These are phyloP conservation scores for Amanita pseudoporphyria DNA, from an alignment of 768 basidiomycete genomes.

Conservation along the genomic window DNA sequence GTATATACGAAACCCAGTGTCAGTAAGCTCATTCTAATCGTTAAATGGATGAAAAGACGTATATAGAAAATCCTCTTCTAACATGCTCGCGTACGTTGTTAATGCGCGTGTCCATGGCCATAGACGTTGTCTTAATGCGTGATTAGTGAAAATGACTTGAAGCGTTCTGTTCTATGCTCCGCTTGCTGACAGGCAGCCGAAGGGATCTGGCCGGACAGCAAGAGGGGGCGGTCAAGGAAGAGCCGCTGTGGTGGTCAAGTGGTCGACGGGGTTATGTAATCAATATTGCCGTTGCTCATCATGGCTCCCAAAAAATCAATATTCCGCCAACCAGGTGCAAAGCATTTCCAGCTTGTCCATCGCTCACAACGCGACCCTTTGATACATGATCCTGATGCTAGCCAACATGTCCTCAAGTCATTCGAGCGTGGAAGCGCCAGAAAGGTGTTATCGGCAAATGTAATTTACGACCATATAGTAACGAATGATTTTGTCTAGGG, in stretches of 20 bases:
- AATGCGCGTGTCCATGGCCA: constrained; percentile 37
- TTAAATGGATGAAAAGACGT: constrained; percentile 39
- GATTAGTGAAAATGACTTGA: constrained; percentile 19
- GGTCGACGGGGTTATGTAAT: constrained; percentile 27
- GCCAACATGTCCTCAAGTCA: constrained; percentile 80
- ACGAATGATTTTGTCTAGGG: constrained; percentile 35
- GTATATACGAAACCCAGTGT: constrained; percentile 46
- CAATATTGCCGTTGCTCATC: constrained; percentile 15
- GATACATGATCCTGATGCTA: constrained; percentile 87
- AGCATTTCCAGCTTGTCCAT: constrained; percentile 96
- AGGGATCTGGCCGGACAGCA: not conserved
- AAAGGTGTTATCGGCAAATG: constrained; percentile 34
- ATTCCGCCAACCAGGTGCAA: constrained; percentile 82
- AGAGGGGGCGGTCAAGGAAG: not conserved
- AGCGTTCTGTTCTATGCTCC: not conserved
- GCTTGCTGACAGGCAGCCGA: not conserved
- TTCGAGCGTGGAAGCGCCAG: constrained; percentile 64
- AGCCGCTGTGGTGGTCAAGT: constrained; percentile 13
- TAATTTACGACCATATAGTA: not conserved
- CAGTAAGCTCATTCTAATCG: constrained; percentile 2
- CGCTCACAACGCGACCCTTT: constrained; percentile 93
- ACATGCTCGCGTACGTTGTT: constrained; percentile 69
- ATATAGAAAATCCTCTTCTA: constrained; percentile 85
- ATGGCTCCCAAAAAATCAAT: constrained; percentile 74
- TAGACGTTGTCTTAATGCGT: constrained; percentile 15